Percentiles rank a stretch among this genome's conserved stretches.
These are phyloP conservation scores for Manihot esculenta DNA, from an alignment of 441 rosid genomes.

Conservation along the genomic window DNA sequence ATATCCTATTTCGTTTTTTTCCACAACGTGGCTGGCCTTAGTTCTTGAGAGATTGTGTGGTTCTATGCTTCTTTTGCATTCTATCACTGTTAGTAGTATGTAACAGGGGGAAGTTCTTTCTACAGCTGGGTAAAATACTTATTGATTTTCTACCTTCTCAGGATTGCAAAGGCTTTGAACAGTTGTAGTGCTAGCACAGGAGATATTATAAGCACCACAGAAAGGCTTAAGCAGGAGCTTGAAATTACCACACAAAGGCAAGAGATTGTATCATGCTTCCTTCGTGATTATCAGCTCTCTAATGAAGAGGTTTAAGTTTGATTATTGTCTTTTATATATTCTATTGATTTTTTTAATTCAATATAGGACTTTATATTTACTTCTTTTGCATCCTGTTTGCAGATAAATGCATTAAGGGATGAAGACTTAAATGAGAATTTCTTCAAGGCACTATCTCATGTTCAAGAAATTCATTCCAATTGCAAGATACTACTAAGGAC, in stretches of 20 bases:
- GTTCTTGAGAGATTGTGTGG: too few species aligned
- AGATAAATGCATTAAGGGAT: constrained; percentile 88
- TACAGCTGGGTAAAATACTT: not conserved
- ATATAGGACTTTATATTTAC: not conserved
- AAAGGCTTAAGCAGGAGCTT: constrained; percentile 88
- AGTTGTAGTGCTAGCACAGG: constrained; percentile 87
- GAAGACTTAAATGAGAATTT: constrained; percentile 78
- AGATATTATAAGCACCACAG: constrained; percentile 84
- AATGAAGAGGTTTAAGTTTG: constrained; percentile 58
- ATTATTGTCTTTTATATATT: not conserved
- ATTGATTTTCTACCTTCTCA: constrained; percentile 21
- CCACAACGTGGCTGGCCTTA: not conserved
- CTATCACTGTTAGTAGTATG: not conserved
- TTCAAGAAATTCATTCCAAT: constrained; percentile 93
- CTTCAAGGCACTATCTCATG: constrained; percentile 90
- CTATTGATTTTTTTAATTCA: not conserved
- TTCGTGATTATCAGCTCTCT: constrained; percentile 90
- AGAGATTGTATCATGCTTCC: constrained; percentile 88
- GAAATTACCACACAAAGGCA: constrained; percentile 85
- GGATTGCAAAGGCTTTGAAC: constrained; percentile 81
- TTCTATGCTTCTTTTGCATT: not conserved
- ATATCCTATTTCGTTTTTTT: not conserved
- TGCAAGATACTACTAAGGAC: constrained; percentile 90
- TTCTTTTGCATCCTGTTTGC: constrained; percentile 13
- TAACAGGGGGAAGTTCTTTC: not conserved